Base-by-base conservation (phyloP, 495 filamentous ascomycete species). In the Talaromyces nanjingensis region DNA sequence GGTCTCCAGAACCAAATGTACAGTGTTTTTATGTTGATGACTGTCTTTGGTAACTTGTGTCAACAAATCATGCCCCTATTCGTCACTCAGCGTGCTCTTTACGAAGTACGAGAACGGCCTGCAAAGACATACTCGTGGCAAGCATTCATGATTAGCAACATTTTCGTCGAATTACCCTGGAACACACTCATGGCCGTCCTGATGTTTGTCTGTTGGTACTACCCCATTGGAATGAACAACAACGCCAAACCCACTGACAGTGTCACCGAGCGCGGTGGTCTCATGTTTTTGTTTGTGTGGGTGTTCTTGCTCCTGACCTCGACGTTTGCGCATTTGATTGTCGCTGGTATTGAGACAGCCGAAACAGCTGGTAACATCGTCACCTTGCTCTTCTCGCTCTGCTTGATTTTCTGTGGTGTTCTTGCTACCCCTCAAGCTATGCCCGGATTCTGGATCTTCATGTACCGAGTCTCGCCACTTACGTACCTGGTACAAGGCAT, bases 1-100 rank as follows among this genome's bases (percentile, higher is more conserved):
- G 92, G 91, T 45, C 82, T 96, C 18, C 90, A 93, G 69, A 94
- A 96, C 71, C 88, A 92, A 69, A 89, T 94, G 79, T 94, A 96
- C 70, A 79, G 85, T 69, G 87, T 96, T 68, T 96, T 97, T 79
- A 86, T 93, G 80, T 74, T 96, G 4, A 76, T 92, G 53, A 88
- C 85, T 24, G 84, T 96, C 64, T 89, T 93, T 72, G 84, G 86
- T 60, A 86, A 89, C 66, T 76, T 93, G 25, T 84, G 88, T 12
- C 85, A 91, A 66, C 92, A 96, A 70, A 91, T 89, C 65, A 94
- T 96, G 88, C 91, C 91, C 0, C 82, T 89, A 68, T 92, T 96
- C 70, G 84, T 90, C 59, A 83, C 83, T 11, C 89, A 93, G 70
- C 86, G 92, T 57, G 77, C 84, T 0, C 77, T 96, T 0, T 97